Evolutionary conservation across 129 eudicot species (phyloP), one percentile per base, ranked within the genome.

Genomic region (Saussurea involucrata): DNA sequence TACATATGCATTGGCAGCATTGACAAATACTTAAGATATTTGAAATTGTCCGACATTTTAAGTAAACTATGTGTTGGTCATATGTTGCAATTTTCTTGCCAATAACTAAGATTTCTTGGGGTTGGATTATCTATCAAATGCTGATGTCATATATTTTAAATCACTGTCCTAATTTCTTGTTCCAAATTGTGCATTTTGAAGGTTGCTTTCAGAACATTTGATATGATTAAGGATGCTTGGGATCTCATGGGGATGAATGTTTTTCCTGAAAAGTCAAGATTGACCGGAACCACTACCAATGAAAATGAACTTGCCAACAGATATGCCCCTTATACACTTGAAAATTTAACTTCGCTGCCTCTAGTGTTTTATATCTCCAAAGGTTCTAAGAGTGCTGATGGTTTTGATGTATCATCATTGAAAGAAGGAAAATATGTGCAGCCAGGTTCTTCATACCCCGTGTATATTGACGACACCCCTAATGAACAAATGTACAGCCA

Each of bases 291-390:
- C 71, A 84, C 79, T 75, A 78, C 74, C 58, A 46, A 63, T 27
- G 91, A 85, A 74, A 84, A 66, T 70, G 77, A 81, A 66, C 82
- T 78, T 61, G 68, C 82, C 12, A 82, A 86, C 81, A 86, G 88
- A 85, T 90, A 85, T 65, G 92, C 97, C 70, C 97, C 99, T 31
- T 95, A 95, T 82, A 81, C 90, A 49, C 81, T 95, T 18, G 92
- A 90, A 74, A 95, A 95, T 74, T 73, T 92, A 79, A 92, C 99
- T 74, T 92, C 99, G 5, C 81, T 92, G 76, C 97, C 99, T 74
- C 85, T 95, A 21, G 76, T 83, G 25, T 95, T 92, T 71, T 74
- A 73, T 66, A 86, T 92, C 82, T 83, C 77, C 71, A 80, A 85
- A 86, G 94, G 86, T 72, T 82, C 85, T 53, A 71, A 79, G 37